Evolutionary conservation across 2,329 filamentous ascomycete genomes (phyloP), one percentile per base, ranked within the genome.

Genomic region (Aspergillus proliferans): DNA sequence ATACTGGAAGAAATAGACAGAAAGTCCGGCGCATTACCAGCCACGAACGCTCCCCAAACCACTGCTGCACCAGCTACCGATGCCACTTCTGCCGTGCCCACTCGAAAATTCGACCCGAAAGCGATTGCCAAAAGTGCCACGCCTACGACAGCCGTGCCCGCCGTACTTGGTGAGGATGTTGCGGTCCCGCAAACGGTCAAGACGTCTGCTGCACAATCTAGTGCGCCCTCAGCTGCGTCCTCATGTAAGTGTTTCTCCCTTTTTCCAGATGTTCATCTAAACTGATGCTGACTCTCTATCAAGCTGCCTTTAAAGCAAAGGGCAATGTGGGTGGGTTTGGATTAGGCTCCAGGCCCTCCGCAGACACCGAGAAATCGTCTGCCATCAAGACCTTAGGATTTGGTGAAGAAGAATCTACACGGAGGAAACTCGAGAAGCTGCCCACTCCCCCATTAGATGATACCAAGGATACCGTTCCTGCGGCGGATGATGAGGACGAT

Each of bases 381-480:
- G 76, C 81, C 18, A 89, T 88, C 63, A 85, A 85, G 58, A 89
- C 87, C 52, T 76, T 95, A 19, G 84, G 90, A 58, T 84, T 96
- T 59, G 91, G 87, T 52, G 92, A 96, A 62, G 92, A 96, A 60
- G 88, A 95, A 61, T 85, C 83, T 28, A 86, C 85, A 2, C 84
- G 87, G 63, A 87, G 90, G 66, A 96, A 94, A 73, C 81, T 98
- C 56, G 89, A 89, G 65, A 93, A 91, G 71, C 83, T 98, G 52
- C 91, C 92, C 50, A 85, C 85, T 56, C 82, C 88, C 51, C 81
- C 85, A 47, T 75, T 87, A 47, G 81, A 85, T 62, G 70, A 75
- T 53, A 71, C 58, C 80, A 83, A 73, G 66, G 79, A 83, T 66
- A 76, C 76, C 50, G 54, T 51, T 10, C 72, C 71, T 34, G 68